These are phyloP conservation scores for Sarcodon aspratus DNA, from an alignment of 768 basidiomycete species.

Conservation along the genomic window DNA sequence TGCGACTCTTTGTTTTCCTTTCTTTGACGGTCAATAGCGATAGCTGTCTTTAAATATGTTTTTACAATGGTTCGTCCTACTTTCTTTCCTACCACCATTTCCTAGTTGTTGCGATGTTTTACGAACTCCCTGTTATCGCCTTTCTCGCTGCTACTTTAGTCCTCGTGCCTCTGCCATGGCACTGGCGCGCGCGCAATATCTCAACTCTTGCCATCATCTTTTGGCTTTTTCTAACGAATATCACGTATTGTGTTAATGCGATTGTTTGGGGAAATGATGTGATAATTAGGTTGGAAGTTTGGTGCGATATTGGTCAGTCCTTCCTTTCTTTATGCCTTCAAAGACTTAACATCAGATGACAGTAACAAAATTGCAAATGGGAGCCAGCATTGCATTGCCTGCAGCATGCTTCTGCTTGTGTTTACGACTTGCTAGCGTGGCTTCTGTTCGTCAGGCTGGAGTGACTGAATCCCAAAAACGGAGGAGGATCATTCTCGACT, in stretches of 20 bases:
- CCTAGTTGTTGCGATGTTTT: too few species aligned
- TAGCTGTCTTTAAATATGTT: too few species aligned
- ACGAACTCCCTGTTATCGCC: conserved; percentile 17
- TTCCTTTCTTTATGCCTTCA: neutral
- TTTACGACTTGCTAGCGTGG: neutral
- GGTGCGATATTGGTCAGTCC: conserved; percentile 26
- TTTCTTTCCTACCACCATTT: neutral
- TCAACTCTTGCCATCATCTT: conserved; percentile 16
- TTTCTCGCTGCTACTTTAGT: conserved; percentile 15
- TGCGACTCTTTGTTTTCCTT: too few species aligned
- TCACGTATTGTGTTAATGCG: conserved; percentile 24
- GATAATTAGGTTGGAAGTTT: conserved; percentile 14
- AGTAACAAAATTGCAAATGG: too few species aligned
- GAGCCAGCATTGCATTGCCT: neutral
- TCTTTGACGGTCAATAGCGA: too few species aligned
- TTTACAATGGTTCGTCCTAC: too few species aligned
- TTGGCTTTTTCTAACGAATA: conserved; percentile 18
- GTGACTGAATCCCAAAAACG: conserved; percentile 5
- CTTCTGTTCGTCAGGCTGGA: neutral
- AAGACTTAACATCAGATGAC: too few species aligned
- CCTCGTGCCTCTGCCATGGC: conserved; percentile 13
- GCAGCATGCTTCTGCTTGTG: neutral
- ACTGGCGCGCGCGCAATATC: conserved; percentile 18
- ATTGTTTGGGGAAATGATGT: conserved; percentile 21
- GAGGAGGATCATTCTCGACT: conserved; percentile 14